Percentiles rank a stretch among this genome's conserved stretches.
Conservation (phyloP, 148 eudicot species). For the Rhododendron mucronatum region DNA sequence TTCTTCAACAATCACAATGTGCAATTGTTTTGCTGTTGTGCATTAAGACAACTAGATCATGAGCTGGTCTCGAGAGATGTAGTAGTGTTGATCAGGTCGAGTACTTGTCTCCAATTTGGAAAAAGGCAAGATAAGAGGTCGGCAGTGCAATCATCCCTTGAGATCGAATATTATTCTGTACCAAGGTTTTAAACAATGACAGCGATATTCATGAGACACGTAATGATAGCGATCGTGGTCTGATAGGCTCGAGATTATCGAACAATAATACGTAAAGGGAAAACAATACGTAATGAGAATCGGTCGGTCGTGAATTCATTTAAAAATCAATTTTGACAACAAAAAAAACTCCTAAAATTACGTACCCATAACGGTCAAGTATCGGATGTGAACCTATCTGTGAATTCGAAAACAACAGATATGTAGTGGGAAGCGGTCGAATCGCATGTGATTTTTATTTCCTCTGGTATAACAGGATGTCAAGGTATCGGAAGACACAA, state of each 20-base stretch:
- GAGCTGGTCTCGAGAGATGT: not conserved
- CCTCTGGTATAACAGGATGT: too few relatives aligned
- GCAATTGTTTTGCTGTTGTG: not conserved
- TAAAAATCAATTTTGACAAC: not conserved
- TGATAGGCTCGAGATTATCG: not conserved
- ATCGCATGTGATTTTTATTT: too few relatives aligned
- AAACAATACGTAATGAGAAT: too few relatives aligned
- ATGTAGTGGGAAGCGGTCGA: not conserved
- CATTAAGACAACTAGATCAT: not conserved
- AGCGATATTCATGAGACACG: too few relatives aligned
- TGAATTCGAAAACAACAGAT: too few relatives aligned
- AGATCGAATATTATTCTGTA: not conserved
- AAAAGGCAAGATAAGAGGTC: not conserved
- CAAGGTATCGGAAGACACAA: too few relatives aligned
- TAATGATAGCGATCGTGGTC: not conserved
- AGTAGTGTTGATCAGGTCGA: not conserved
- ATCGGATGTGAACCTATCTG: too few relatives aligned
- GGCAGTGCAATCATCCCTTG: not conserved
- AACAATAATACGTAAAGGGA: too few relatives aligned
- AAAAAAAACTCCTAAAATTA: too few relatives aligned
- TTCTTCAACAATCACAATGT: not conserved
- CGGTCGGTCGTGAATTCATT: too few relatives aligned
- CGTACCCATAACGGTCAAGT: too few relatives aligned
- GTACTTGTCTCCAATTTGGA: not conserved
- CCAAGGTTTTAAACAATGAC: not conserved